phyloP scores from a whole-genome alignment of 352 stramenopile genomes.

The Phytophthora hibernalis region DNA sequence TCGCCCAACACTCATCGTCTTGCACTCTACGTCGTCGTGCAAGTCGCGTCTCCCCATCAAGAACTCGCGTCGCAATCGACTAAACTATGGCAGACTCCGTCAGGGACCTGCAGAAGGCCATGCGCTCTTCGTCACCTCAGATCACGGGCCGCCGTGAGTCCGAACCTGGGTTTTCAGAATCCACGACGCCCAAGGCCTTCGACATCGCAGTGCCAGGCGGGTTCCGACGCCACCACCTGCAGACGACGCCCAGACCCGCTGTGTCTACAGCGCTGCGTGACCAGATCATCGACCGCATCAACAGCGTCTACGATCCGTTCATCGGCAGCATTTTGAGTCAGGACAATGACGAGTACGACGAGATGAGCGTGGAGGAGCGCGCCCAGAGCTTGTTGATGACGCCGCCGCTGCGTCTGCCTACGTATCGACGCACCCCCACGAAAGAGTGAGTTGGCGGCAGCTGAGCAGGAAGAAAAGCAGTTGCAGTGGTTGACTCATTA shows the following conservation, averaged over 20 bases:
- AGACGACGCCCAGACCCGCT: constrained; percentile 39
- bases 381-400: constrained; percentile 75
- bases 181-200: constrained; percentile 48
- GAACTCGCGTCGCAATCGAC: neutral
- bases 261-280: constrained; percentile 68
- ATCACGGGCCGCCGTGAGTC: constrained; percentile 59
- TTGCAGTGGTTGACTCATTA: constrained; percentile 6
- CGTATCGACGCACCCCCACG: constrained; percentile 34
- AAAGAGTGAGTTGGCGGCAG: constrained; percentile 29
- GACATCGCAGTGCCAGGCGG: constrained; percentile 75
- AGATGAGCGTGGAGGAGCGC: constrained; percentile 72
- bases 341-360: constrained; percentile 83
- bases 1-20: neutral
- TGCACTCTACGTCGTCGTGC: constrained; percentile 9
- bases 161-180: constrained; percentile 55
- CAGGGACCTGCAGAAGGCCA: constrained; percentile 59
- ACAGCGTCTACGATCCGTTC: constrained; percentile 83
- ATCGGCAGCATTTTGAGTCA: constrained; percentile 85
- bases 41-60: constrained; percentile 4
- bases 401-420: constrained; percentile 46
- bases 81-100: constrained; percentile 55
- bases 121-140: constrained; percentile 33
- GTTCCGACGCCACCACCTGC: constrained; percentile 77
- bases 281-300: constrained; percentile 78
- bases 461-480: neutral